These are phyloP conservation scores for Claviceps pazoutovae DNA, from an alignment of 2,329 filamentous ascomycete species.

Conservation along the genomic window DNA sequence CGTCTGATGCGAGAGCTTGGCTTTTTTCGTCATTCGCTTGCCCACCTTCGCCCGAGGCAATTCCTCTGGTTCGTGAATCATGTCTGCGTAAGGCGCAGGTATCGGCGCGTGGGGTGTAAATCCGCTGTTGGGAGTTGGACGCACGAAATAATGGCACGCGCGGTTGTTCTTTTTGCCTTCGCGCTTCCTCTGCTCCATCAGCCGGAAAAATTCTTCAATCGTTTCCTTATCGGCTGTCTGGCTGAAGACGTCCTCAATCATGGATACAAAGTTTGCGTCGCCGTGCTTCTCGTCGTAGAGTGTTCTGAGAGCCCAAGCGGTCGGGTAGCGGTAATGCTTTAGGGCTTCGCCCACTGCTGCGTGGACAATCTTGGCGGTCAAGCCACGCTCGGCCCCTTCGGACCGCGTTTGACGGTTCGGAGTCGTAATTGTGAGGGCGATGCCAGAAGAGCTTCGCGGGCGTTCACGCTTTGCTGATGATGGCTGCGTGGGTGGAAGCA, in stretches of 20 bases:
- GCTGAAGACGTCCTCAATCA: constrained; percentile 44
- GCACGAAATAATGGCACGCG: constrained; percentile 40
- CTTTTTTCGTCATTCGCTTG: constrained; percentile 22
- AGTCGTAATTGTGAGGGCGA: constrained; percentile 6
- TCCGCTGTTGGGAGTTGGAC: constrained; percentile 28
- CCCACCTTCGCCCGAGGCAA: constrained; percentile 6
- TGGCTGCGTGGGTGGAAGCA: constrained; percentile 1
- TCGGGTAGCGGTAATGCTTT: constrained; percentile 42
- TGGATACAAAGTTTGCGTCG: constrained; percentile 37
- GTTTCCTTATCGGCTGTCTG: constrained; percentile 42
- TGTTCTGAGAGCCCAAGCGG: constrained; percentile 45
- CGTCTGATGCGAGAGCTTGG: constrained; percentile 18
- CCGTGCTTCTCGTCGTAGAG: constrained; percentile 44
- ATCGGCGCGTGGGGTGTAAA: constrained; percentile 31
- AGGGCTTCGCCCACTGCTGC: constrained; percentile 45
- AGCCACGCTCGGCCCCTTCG: constrained; percentile 25
- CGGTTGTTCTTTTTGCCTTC: constrained; percentile 40
- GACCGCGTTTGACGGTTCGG: constrained; percentile 8
- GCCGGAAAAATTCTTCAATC: constrained; percentile 34
- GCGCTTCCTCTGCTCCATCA: constrained; percentile 40
- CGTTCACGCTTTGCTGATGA: not conserved
- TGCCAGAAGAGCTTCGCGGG: constrained; percentile 5
- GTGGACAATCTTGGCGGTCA: constrained; percentile 40
- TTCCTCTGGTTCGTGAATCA: constrained; percentile 20
- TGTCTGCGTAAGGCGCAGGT: constrained; percentile 33